phyloP scores from a whole-genome alignment of 371 early-diverging fungal genomes.

The Parasitella parasitica region DNA sequence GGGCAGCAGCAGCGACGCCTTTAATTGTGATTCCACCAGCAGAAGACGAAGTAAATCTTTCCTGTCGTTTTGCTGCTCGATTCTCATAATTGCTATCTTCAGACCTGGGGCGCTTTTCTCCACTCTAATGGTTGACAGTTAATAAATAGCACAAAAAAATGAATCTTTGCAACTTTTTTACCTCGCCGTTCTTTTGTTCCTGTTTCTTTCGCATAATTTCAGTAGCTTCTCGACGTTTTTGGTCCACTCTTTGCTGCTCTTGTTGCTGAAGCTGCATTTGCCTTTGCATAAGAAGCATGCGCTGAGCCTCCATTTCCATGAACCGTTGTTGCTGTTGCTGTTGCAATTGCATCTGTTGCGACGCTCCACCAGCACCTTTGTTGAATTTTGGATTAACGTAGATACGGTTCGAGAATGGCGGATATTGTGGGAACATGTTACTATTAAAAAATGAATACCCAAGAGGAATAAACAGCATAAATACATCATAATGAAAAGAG shows the following conservation, averaged over 20 bases:
- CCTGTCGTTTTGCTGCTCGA: not conserved
- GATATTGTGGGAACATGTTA: conserved; percentile 12
- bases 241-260: not conserved
- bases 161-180: not conserved
- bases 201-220: conserved; percentile 6
- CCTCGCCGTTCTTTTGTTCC: not conserved
- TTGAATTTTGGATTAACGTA: conserved; percentile 22
- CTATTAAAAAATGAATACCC: not conserved
- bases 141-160: not conserved
- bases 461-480: not conserved
- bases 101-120: conserved; percentile 1
- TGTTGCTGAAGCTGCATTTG: conserved; percentile 2
- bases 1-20: conserved; percentile 3
- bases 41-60: not conserved
- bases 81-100: not conserved
- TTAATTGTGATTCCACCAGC: conserved; percentile 10
- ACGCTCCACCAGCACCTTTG: not conserved
- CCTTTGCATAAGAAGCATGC: conserved; percentile 9
- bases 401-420: conserved; percentile 17
- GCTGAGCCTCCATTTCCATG: conserved; percentile 13
- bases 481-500: not conserved
- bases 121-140: not conserved
- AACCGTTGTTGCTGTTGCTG: not conserved
- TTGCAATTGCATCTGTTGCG: not conserved
- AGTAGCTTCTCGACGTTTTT: conserved; percentile 14